These are phyloP conservation scores for Nigrospora sphaerica DNA, from an alignment of 2,329 filamentous ascomycete species.

Conservation along the genomic window DNA sequence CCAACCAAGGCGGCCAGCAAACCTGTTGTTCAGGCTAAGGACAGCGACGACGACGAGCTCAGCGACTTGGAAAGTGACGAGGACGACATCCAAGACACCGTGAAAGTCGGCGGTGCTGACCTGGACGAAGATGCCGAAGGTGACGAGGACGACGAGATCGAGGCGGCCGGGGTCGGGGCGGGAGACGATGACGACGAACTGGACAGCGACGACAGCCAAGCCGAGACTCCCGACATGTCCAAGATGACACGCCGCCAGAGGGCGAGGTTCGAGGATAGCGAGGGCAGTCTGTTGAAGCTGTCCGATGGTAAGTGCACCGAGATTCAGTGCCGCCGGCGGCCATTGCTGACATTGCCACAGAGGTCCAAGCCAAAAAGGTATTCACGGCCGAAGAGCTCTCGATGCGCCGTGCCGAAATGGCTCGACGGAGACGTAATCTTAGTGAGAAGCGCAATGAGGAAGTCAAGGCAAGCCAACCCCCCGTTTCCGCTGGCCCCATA, in stretches of 20 bases:
- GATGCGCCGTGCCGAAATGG: constrained; percentile 57
- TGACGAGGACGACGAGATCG: constrained; percentile 37
- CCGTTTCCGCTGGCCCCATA: neutral
- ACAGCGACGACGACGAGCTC: constrained; percentile 47
- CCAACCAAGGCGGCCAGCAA: constrained; percentile 20
- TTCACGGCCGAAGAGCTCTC: constrained; percentile 56
- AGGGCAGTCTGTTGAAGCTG: constrained; percentile 50
- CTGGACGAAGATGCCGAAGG: constrained; percentile 33
- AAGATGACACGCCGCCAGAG: constrained; percentile 57
- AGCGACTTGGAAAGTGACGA: constrained; percentile 48
- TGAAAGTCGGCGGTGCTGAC: constrained; percentile 28
- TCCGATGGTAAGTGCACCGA: constrained; percentile 45
- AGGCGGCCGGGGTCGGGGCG: constrained; percentile 23
- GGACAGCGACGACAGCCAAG: constrained; percentile 40
- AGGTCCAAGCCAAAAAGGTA: constrained; percentile 57
- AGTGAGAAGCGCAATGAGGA: constrained; percentile 59
- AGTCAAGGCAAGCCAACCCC: constrained; percentile 43
- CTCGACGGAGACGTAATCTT: constrained; percentile 52
- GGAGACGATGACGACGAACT: constrained; percentile 17
- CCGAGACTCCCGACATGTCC: constrained; percentile 44
- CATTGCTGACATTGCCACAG: constrained; percentile 24
- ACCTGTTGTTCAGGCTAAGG: constrained; percentile 22
- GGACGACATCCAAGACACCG: constrained; percentile 39
- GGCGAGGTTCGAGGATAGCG: constrained; percentile 49
- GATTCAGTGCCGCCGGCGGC: neutral